Conservation (phyloP, 106 monocot genomes). For the Acorus calamus region DNA sequence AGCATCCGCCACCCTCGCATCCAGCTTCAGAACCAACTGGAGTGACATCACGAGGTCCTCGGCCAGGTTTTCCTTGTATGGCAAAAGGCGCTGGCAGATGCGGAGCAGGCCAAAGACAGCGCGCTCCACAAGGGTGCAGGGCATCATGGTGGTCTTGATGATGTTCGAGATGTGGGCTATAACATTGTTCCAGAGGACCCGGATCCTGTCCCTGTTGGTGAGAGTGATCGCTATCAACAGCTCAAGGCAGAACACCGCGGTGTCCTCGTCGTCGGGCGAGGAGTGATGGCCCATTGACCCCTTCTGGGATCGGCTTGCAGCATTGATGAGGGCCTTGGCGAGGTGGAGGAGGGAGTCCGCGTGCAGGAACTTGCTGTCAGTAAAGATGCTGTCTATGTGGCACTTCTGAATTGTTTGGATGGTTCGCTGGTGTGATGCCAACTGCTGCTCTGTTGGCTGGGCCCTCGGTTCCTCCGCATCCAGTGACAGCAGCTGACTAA, state of each 20-base stretch:
- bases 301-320: conserved; percentile 11
- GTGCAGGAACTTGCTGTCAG: conserved; percentile 23
- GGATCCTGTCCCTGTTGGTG: conserved; percentile 23
- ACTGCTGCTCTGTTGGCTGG: conserved; percentile 22
- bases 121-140: conserved; percentile 20
- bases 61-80: conserved; percentile 26
- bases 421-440: conserved; percentile 18
- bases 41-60: conserved; percentile 20
- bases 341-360: conserved; percentile 20
- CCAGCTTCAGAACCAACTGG: conserved; percentile 17
- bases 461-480: conserved; percentile 18
- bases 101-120: conserved; percentile 22
- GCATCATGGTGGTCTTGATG: conserved; percentile 19
- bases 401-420: conserved; percentile 25
- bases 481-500: conserved; percentile 24
- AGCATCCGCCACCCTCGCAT: conserved; percentile 24
- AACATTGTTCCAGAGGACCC: conserved; percentile 13
- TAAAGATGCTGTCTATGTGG: conserved; percentile 22
- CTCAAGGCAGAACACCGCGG: conserved; percentile 20
- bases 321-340: conserved; percentile 14
- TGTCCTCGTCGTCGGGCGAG: conserved; percentile 21
- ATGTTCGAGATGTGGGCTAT: conserved; percentile 17
- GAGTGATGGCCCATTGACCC: background rate
- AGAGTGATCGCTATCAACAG: conserved; percentile 15
- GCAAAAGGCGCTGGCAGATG: conserved; percentile 21